phyloP scores from a whole-genome alignment of 2,329 filamentous ascomycete species.

The Diaporthe destruens region DNA sequence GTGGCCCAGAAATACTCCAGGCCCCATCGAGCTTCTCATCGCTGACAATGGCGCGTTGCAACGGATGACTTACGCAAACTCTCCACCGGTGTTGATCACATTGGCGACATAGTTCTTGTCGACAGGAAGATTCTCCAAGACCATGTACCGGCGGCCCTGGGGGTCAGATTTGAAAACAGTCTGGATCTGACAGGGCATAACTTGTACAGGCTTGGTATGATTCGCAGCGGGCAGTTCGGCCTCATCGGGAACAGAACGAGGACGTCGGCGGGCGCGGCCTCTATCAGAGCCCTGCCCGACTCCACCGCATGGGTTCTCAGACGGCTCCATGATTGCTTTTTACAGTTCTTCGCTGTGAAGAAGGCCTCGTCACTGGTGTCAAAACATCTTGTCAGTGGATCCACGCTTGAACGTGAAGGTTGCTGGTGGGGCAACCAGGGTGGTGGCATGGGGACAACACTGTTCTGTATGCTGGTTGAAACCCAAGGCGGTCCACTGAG shows the following conservation, averaged over 20 bases:
- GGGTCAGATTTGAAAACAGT: neutral
- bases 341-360: neutral
- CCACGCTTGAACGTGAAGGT: too few species aligned
- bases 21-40: neutral
- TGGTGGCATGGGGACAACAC: neutral
- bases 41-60: neutral
- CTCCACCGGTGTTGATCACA: constrained; percentile 10
- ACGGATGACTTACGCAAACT: constrained; percentile 21
- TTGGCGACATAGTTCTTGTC: constrained; percentile 18
- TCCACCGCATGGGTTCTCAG: too few species aligned
- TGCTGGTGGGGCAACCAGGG: neutral
- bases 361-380: neutral
- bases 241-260: neutral
- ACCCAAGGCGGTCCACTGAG: neutral
- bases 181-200: constrained; percentile 6
- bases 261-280: neutral
- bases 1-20: too few species aligned
- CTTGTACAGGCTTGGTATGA: neutral
- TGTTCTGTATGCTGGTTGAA: too few species aligned
- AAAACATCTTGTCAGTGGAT: neutral
- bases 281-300: neutral
- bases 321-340: neutral
- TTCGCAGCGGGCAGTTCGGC: neutral
- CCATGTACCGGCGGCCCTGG: neutral
- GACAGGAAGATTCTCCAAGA: neutral